Base-by-base conservation (phyloP, 2,329 filamentous ascomycete genomes). In the Sarocladium brachiariae region DNA sequence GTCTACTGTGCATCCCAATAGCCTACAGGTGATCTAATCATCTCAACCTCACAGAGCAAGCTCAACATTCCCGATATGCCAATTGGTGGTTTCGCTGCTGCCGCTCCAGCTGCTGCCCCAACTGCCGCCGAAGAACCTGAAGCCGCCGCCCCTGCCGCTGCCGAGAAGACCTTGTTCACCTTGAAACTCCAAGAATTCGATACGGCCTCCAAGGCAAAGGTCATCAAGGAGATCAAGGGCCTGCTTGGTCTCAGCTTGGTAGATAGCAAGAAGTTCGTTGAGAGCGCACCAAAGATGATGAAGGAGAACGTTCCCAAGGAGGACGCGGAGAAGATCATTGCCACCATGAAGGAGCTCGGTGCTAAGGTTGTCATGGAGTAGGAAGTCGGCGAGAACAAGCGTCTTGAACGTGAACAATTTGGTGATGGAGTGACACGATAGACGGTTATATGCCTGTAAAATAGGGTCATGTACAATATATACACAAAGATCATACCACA, bases 211-310 rank as follows among this genome's bases (percentile, higher is more conserved):
- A 99, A 99, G 79, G 90, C 95, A 63, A 99, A 99, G 86, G 78
- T 99, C 63, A 99, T 99, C 80, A 99, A 99, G 82, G 93, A 99
- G 77, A 81, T 99, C 76, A 99, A 99, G 84, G 84, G 83, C 64
- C 79, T 99, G 82, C 77, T 99, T 54, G 93, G 93, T 38, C 74
- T 99, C 66, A 95, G 88, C 68, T 80, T 99, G 75, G 95, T 99
- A 60, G 93, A 99, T 73, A 95, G 89, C 75, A 99, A 99, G 86
- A 99, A 99, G 78, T 99, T 99, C 65, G 93, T 99, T 58, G 93
- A 99, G 80, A 89, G 88, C 66, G 91, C 88, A 60, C 93, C 93
- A 57, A 99, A 99, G 86, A 76, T 89, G 70, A 88, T 99, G 89
- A 97, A 97, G 84, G 93, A 99, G 75, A 91, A 87, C 49, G 90